Evolutionary conservation across 2,329 filamentous ascomycete species (phyloP).

Genomic region (Neocatenulostroma microsporum): DNA sequence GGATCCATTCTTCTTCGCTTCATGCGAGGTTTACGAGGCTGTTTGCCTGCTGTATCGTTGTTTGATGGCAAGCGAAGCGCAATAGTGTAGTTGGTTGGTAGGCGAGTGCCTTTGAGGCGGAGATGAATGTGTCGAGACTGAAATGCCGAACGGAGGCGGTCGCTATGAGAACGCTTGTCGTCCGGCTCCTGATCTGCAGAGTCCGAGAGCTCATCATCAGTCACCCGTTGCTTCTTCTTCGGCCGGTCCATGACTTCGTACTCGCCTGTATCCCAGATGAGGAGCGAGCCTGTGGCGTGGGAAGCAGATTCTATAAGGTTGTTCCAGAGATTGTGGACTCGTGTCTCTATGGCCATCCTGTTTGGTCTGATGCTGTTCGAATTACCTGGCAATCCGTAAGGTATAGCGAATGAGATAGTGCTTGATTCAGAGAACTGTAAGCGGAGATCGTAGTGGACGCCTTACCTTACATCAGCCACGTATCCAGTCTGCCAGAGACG

Average conservation of each 20-base stretch:
- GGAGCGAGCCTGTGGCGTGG: slow-evolving; percentile 35
- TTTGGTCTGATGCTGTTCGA: slow-evolving; percentile 33
- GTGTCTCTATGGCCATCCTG: slow-evolving; percentile 39
- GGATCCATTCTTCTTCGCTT: slow-evolving; percentile 23
- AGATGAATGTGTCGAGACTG: slow-evolving; percentile 33
- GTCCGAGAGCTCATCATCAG: slow-evolving; percentile 29
- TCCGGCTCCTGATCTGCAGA: slow-evolving; percentile 12
- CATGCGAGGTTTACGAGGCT: slow-evolving; percentile 21
- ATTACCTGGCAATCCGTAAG: slow-evolving; percentile 39
- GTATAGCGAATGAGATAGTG: slow-evolving; percentile 50
- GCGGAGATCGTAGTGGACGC: slow-evolving; percentile 52
- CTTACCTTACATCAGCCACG: slow-evolving; percentile 20
- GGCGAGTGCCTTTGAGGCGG: slow-evolving; percentile 33
- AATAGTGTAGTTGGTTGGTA: slow-evolving; percentile 35
- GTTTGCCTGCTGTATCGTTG: slow-evolving; percentile 25
- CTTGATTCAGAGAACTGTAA: slow-evolving; percentile 62
- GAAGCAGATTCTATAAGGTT: slow-evolving; percentile 40
- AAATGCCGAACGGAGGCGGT: slow-evolving; percentile 34
- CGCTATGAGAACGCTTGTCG: slow-evolving; percentile 22
- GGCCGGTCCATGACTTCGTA: slow-evolving; percentile 34
- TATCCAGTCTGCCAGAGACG: background rate
- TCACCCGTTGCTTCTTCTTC: slow-evolving; percentile 16
- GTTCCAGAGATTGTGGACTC: slow-evolving; percentile 40
- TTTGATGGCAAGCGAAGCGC: slow-evolving; percentile 31
- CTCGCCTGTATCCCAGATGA: slow-evolving; percentile 42